Evolutionary conservation across 2,329 filamentous ascomycete genomes (phyloP).

Genomic region (Neonectria sp.): DNA sequence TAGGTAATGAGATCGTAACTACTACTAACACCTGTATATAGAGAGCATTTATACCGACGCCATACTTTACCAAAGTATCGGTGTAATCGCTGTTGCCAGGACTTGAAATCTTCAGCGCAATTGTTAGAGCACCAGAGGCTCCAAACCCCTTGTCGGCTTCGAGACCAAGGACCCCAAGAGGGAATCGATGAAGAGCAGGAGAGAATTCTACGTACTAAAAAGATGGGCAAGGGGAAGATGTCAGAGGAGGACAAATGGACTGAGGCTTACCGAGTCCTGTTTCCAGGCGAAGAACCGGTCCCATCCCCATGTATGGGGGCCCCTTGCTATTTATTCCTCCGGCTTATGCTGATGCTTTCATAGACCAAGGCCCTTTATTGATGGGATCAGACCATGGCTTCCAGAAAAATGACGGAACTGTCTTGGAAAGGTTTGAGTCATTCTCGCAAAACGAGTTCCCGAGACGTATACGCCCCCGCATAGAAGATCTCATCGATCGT

Average conservation of each 20-base stretch:
- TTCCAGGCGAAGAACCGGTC: constrained; percentile 23
- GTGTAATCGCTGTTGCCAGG: constrained; percentile 30
- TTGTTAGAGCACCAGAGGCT: constrained; percentile 20
- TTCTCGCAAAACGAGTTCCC: constrained; percentile 6
- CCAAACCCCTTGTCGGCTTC: constrained; percentile 18
- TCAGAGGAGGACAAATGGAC: constrained; percentile 36
- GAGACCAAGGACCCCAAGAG: constrained; percentile 10
- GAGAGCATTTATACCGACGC: constrained; percentile 37
- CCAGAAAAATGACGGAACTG: not conserved
- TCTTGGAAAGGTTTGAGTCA: not conserved
- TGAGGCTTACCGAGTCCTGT: constrained; percentile 35
- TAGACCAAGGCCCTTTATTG: not conserved
- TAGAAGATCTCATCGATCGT: not conserved
- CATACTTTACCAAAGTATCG: constrained; percentile 15
- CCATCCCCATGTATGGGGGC: constrained; percentile 36
- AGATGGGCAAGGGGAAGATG: constrained; percentile 3
- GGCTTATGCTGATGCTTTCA: not conserved
- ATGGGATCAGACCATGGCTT: not conserved
- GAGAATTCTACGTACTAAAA: constrained; percentile 20
- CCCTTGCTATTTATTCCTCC: not conserved
- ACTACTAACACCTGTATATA: constrained; percentile 7
- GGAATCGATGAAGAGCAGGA: constrained; percentile 29
- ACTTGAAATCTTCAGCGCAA: constrained; percentile 8
- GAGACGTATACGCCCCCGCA: not conserved
- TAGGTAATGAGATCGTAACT: not conserved